phyloP scores from a whole-genome alignment of 345 rosid species.

The Rubroshorea leprosula region DNA sequence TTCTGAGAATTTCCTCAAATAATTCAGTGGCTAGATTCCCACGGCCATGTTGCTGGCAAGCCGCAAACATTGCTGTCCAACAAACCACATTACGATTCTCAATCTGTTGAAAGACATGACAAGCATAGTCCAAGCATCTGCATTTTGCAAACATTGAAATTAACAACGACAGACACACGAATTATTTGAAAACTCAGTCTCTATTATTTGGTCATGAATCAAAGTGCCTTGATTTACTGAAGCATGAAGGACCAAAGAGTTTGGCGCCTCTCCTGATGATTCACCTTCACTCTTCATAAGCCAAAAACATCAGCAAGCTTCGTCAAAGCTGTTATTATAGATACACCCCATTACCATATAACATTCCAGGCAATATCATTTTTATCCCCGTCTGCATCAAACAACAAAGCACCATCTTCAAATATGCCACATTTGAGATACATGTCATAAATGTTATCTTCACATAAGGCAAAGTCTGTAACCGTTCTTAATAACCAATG shows the following conservation, averaged over 20 bases:
- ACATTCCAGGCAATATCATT: constrained; percentile 33
- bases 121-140: constrained; percentile 28
- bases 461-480: constrained; percentile 26
- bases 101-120: constrained; percentile 25
- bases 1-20: constrained; percentile 34
- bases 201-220: constrained; percentile 33
- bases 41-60: constrained; percentile 41
- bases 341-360: constrained; percentile 37
- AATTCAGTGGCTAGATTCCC: constrained; percentile 26
- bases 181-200: constrained; percentile 26
- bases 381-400: constrained; percentile 18
- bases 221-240: constrained; percentile 31
- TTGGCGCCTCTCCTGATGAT: constrained; percentile 35
- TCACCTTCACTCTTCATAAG: constrained; percentile 30
- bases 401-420: constrained; percentile 24
- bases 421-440: constrained; percentile 27
- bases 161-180: constrained; percentile 23
- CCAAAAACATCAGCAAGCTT: constrained; percentile 27
- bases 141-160: constrained; percentile 47
- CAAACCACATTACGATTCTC: constrained; percentile 31
- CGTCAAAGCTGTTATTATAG: constrained; percentile 24
- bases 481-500: constrained; percentile 23
- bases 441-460: constrained; percentile 35
- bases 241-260: constrained; percentile 35
- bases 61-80: constrained; percentile 40